A percentile compares a stretch with the other conserved stretches of the same genome.
Conservation (phyloP, 768 basidiomycete species). For the Psilocybe subaeruginosa region DNA sequence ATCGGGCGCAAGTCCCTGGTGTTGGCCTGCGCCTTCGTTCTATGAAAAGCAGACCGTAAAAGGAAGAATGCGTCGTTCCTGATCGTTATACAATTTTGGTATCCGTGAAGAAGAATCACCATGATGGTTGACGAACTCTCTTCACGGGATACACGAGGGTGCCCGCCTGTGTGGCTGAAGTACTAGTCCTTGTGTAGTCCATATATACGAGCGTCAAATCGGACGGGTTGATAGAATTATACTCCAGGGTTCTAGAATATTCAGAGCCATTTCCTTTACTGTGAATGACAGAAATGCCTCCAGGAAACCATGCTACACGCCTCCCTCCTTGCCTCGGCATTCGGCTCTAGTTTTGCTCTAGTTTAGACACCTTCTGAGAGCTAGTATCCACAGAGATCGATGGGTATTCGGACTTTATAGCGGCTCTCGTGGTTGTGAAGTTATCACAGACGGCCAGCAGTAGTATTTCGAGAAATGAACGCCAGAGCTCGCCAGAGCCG, state of each 20-base stretch:
- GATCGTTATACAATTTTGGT: conserved; percentile 15
- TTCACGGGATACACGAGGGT: neutral
- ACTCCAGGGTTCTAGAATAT: neutral
- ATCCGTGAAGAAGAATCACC: neutral
- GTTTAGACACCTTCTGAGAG: neutral
- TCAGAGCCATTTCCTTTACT: neutral
- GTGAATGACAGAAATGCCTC: neutral
- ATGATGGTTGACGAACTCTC: neutral
- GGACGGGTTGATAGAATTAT: neutral
- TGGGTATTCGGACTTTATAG: no score
- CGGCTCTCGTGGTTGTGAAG: no score
- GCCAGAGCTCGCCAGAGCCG: no score
- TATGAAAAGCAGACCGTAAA: conserved; percentile 14
- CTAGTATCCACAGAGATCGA: no score
- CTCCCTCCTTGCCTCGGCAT: neutral
- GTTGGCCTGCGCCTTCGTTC: conserved; percentile 7
- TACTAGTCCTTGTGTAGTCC: neutral
- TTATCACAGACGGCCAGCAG: no score
- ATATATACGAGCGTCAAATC: neutral
- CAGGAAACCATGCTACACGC: neutral
- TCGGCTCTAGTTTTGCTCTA: neutral
- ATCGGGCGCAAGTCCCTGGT: conserved; percentile 10
- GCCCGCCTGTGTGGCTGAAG: neutral
- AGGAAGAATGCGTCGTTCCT: conserved; percentile 12
- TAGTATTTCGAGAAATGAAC: no score